Conservation (phyloP, 371 early-diverging fungal species). For the Circinella umbellata region DNA sequence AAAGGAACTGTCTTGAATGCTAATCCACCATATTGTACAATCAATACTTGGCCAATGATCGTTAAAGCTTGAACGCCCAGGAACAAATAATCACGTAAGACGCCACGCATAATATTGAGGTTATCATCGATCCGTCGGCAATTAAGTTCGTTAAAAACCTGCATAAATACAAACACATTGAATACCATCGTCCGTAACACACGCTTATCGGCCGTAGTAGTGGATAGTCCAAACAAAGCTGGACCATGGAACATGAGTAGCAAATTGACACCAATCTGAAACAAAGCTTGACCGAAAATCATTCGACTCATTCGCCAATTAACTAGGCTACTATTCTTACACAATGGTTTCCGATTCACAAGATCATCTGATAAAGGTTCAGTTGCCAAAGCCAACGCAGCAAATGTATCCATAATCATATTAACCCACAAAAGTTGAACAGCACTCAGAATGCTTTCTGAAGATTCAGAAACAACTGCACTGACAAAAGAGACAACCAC, state of each 20-base stretch:
- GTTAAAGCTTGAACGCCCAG: constrained; percentile 68
- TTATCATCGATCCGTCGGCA: constrained; percentile 72
- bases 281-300: constrained; percentile 72
- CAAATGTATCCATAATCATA: constrained; percentile 94
- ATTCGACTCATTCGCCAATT: constrained; percentile 58
- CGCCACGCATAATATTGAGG: constrained; percentile 79
- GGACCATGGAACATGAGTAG: constrained; percentile 30
- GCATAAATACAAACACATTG: constrained; percentile 75
- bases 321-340: constrained; percentile 63
- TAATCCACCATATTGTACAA: constrained; percentile 83
- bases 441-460: constrained; percentile 93
- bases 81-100: constrained; percentile 75
- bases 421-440: constrained; percentile 97
- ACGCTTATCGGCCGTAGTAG: constrained; percentile 1
- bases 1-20: constrained; percentile 82
- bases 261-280: constrained; percentile 62
- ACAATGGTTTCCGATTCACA: constrained; percentile 45
- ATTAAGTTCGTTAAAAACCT: constrained; percentile 78
- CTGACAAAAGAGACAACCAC: constrained; percentile 85
- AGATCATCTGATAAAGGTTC: constrained; percentile 91
- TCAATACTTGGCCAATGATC: constrained; percentile 70
- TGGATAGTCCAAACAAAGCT: constrained; percentile 36
- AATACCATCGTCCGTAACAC: constrained; percentile 66
- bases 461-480: constrained; percentile 90
- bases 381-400: constrained; percentile 95